A percentile compares a stretch with the other conserved stretches of the same genome.
Conservation (phyloP, 179 eudicot species). For the Drosera spatulata region DNA sequence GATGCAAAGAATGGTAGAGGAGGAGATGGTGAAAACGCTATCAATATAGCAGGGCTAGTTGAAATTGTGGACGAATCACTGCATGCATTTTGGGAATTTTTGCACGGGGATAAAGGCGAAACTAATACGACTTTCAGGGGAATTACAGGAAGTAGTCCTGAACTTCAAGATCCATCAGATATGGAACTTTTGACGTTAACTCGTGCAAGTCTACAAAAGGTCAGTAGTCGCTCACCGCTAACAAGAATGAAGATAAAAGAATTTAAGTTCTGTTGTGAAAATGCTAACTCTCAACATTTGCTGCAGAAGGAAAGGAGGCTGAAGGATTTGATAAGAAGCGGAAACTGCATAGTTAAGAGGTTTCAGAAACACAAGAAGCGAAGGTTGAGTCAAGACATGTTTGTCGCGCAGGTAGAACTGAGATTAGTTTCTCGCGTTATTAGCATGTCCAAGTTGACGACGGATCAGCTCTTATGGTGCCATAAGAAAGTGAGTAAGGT, state of each 20-base stretch:
- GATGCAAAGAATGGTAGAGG: constrained; percentile 18
- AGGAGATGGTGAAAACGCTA: constrained; percentile 16
- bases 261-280: no score
- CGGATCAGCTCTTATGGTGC: constrained; percentile 74
- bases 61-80: constrained; percentile 56
- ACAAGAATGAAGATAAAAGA: no score
- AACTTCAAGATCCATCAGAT: constrained; percentile 35
- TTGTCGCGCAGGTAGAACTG: constrained; percentile 58
- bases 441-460: constrained; percentile 38
- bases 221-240: constrained; percentile 6
- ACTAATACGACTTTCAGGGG: constrained; percentile 16
- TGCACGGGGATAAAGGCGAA: constrained; percentile 50
- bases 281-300: no score
- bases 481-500: constrained; percentile 52
- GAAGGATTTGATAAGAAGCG: constrained; percentile 54
- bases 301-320: constrained; percentile 80
- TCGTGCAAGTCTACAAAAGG: constrained; percentile 57
- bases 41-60: constrained; percentile 31
- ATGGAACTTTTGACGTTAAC: constrained; percentile 34
- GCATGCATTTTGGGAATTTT: constrained; percentile 58
- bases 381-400: constrained; percentile 17
- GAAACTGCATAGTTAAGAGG: constrained; percentile 77
- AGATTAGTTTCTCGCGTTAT: constrained; percentile 63
- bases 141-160: constrained; percentile 25
- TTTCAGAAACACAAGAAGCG: constrained; percentile 26